Percentiles rank a stretch among this genome's conserved stretches.
These are phyloP conservation scores for Hymenoscyphus fructigenus DNA, from an alignment of 2,329 filamentous ascomycete genomes.

Conservation along the genomic window DNA sequence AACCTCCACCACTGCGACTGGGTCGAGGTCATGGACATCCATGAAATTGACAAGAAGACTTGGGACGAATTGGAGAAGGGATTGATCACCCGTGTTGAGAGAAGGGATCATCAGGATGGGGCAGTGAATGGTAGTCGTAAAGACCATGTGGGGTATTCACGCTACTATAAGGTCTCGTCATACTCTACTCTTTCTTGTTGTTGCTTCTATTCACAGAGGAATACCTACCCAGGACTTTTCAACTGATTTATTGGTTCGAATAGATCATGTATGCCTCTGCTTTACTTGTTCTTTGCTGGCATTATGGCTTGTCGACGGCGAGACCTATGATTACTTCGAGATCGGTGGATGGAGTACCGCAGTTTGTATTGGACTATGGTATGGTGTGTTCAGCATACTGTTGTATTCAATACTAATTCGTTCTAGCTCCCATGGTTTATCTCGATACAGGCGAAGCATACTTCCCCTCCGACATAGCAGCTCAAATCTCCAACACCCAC, in stretches of 20 bases:
- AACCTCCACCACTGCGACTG: not conserved
- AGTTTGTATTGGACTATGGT: slow-evolving; percentile 48
- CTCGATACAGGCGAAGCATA: slow-evolving; percentile 49
- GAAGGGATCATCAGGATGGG: not conserved
- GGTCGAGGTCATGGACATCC: slow-evolving; percentile 13
- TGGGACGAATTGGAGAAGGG: slow-evolving; percentile 25
- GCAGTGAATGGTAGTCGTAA: slow-evolving; percentile 4
- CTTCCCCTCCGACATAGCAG: slow-evolving; percentile 48
- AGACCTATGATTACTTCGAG: slow-evolving; percentile 10
- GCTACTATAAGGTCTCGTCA: slow-evolving; percentile 9
- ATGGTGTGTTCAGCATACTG: slow-evolving; percentile 13
- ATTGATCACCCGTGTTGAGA: not conserved
- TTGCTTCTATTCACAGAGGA: not conserved
- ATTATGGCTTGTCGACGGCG: slow-evolving; percentile 15
- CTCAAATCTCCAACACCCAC: slow-evolving; percentile 46
- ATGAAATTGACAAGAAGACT: slow-evolving; percentile 10
- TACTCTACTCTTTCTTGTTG: not conserved
- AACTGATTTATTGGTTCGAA: not conserved
- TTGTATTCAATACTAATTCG: not conserved
- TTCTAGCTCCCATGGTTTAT: slow-evolving; percentile 51
- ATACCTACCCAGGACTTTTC: not conserved
- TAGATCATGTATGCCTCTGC: slow-evolving; percentile 21
- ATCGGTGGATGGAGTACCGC: slow-evolving; percentile 38
- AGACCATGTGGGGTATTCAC: not conserved
- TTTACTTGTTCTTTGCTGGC: slow-evolving; percentile 24